phyloP scores from a whole-genome alignment of 1,284 basidiomycete genomes.

The Boletus semigastroideus region DNA sequence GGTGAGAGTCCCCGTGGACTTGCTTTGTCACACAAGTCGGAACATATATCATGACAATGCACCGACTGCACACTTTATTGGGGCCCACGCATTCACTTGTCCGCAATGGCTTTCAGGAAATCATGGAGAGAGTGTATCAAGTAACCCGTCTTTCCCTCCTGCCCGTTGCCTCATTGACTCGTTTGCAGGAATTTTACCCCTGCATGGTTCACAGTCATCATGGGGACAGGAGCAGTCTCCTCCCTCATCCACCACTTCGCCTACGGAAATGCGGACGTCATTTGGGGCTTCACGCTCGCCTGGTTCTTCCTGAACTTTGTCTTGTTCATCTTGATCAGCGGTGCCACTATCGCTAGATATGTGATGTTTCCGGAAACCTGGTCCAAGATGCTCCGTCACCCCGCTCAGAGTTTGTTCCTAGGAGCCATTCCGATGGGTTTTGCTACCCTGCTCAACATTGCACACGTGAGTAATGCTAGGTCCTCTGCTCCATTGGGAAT shows the following conservation, averaged over 20 bases:
- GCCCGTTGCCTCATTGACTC: not conserved
- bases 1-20: not conserved
- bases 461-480: conserved; percentile 41
- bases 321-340: conserved; percentile 49
- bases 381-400: conserved; percentile 46
- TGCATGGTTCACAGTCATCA: conserved; percentile 46
- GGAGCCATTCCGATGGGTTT: conserved; percentile 64
- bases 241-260: conserved; percentile 42
- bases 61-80: not conserved
- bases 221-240: conserved; percentile 46
- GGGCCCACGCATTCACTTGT: not conserved
- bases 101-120: conserved; percentile 25
- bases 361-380: conserved; percentile 49
- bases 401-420: conserved; percentile 58
- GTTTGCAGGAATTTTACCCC: conserved; percentile 43
- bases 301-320: conserved; percentile 55
- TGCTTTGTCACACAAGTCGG: not conserved
- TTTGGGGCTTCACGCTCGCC: conserved; percentile 38
- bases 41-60: conserved; percentile 3
- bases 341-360: conserved; percentile 46
- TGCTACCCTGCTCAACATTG: conserved; percentile 51
- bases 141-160: conserved; percentile 3
- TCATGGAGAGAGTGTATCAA: conserved; percentile 30
- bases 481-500: not conserved
- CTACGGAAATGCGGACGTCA: conserved; percentile 35